These are phyloP conservation scores for Aspergillus sp. DNA, from an alignment of 2,329 filamentous ascomycete species.

Conservation along the genomic window DNA sequence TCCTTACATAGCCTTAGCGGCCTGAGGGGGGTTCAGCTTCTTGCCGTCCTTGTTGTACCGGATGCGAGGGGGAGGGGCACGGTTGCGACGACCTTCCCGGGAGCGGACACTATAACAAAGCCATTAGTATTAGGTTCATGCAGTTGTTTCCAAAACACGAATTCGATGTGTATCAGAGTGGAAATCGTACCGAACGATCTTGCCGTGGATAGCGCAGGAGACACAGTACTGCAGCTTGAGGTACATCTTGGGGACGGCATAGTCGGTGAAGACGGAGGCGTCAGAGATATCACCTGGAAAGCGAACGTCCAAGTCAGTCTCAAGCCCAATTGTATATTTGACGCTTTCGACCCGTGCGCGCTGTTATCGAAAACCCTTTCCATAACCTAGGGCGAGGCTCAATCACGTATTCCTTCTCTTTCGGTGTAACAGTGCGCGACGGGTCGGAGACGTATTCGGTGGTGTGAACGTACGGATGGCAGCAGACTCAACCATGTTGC, in stretches of 20 bases:
- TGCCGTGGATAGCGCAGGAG: constrained; percentile 99
- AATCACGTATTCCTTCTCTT: constrained; percentile 11
- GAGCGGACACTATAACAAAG: constrained; percentile 78
- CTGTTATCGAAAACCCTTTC: background rate
- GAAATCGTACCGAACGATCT: constrained; percentile 94
- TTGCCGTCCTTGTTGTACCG: constrained; percentile 99
- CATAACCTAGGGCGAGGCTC: constrained; percentile 1
- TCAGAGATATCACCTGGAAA: constrained; percentile 96
- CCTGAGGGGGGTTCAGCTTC: constrained; percentile 92
- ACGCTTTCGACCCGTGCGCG: constrained; percentile 3
- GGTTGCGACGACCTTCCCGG: constrained; percentile 95
- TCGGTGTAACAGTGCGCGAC: constrained; percentile 16
- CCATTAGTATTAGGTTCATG: constrained; percentile 16
- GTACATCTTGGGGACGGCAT: constrained; percentile 99
- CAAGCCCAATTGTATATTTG: constrained; percentile 2
- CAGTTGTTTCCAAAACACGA: background rate
- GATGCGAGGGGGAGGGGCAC: constrained; percentile 93
- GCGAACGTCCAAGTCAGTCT: constrained; percentile 16
- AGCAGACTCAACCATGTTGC: constrained; percentile 99
- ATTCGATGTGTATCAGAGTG: background rate
- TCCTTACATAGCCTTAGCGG: constrained; percentile 60
- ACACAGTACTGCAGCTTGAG: constrained; percentile 99
- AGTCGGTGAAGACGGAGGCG: constrained; percentile 98
- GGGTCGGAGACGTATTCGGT: constrained; percentile 12
- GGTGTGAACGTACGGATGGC: constrained; percentile 82